These are phyloP conservation scores for Quercus parvula DNA, from an alignment of 306 rosid species.

Conservation along the genomic window DNA sequence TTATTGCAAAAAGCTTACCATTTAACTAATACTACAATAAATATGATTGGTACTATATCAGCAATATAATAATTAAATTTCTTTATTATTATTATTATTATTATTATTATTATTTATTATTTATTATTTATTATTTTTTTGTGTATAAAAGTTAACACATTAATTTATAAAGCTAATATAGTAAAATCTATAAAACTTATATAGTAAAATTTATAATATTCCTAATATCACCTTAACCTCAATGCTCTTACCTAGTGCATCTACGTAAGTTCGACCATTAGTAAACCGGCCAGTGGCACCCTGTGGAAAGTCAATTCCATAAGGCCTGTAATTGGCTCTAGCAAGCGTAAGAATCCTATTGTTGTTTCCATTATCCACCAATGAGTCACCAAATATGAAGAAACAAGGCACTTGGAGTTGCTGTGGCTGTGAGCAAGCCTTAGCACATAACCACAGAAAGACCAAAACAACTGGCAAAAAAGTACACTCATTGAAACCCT, in stretches of 20 bases:
- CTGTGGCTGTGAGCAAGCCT: constrained; percentile 43
- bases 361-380: constrained; percentile 95
- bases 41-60: no score
- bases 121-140: no score
- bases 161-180: no score
- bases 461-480: constrained; percentile 14
- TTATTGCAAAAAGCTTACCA: no score
- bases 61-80: no score
- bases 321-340: constrained; percentile 89
- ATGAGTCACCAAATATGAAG: constrained; percentile 90
- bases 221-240: background rate
- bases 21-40: no score
- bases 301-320: constrained; percentile 76
- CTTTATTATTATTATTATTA: no score
- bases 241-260: constrained; percentile 57
- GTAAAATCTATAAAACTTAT: no score
- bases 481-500: constrained; percentile 17
- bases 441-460: constrained; percentile 35
- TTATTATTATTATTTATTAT: no score
- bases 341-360: constrained; percentile 62
- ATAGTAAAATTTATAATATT: no score
- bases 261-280: constrained; percentile 86
- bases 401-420: constrained; percentile 73
- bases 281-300: constrained; percentile 94
- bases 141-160: no score